These are phyloP conservation scores for Erodium moschatum DNA, from an alignment of 441 rosid species.

Conservation along the genomic window DNA sequence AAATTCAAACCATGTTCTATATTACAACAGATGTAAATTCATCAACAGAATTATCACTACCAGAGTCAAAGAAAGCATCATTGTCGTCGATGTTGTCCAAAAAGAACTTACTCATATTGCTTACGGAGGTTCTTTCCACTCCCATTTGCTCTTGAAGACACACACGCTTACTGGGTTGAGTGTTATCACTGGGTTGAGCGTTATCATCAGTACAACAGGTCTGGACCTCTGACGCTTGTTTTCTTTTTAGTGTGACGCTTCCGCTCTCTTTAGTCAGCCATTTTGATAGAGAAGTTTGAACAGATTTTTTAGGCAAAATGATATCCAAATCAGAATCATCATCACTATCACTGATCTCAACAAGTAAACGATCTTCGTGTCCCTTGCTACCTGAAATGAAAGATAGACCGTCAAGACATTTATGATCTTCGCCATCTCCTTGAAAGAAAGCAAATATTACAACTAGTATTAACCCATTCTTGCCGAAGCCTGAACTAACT, in stretches of 20 bases:
- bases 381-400: constrained; percentile 5
- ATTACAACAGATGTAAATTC: no score
- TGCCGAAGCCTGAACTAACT: no score
- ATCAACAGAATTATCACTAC: no score
- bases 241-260: neutral
- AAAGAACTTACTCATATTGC: neutral
- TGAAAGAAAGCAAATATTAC: no score
- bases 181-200: neutral
- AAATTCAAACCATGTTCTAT: no score
- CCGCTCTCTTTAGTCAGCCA: no score
- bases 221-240: neutral
- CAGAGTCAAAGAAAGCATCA: no score
- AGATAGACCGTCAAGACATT: neutral
- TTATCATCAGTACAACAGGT: neutral
- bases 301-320: neutral
- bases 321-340: neutral
- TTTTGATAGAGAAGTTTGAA: neutral
- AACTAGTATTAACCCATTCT: no score
- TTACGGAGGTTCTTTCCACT: neutral
- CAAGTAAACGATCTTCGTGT: neutral
- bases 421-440: no score
- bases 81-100: no score
- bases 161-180: neutral
- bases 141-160: constrained; percentile 4
- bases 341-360: constrained; percentile 7